These are phyloP conservation scores for Earliella scabrosa DNA, from an alignment of 1,284 basidiomycete genomes.

Conservation along the genomic window DNA sequence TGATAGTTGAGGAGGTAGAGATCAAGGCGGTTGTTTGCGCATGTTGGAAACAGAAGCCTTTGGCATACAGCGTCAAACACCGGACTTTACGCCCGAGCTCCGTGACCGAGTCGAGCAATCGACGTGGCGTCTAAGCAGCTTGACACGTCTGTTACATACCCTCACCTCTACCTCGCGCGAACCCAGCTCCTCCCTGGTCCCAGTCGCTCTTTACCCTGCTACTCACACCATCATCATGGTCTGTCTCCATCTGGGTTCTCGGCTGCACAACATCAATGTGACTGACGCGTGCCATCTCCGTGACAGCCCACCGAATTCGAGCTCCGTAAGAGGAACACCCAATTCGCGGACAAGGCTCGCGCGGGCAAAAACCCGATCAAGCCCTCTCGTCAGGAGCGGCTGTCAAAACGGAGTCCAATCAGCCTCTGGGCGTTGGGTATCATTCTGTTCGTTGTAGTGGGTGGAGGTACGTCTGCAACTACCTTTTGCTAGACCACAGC, in stretches of 20 bases:
- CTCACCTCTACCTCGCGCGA: neutral
- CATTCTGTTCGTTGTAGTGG: conserved; percentile 73
- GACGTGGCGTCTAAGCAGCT: conserved; percentile 24
- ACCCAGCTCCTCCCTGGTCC: neutral
- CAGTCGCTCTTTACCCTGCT: conserved; percentile 25
- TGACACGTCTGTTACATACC: conserved; percentile 24
- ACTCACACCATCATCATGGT: conserved; percentile 35
- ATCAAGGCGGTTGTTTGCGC: conserved; percentile 23
- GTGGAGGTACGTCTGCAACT: conserved; percentile 62
- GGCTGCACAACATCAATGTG: neutral
- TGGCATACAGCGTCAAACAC: conserved; percentile 30
- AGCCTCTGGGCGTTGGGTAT: conserved; percentile 71
- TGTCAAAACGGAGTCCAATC: conserved; percentile 72
- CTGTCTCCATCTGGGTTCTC: conserved; percentile 8
- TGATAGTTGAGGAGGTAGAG: conserved; percentile 4
- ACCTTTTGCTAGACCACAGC: neutral
- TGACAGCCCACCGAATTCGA: conserved; percentile 67
- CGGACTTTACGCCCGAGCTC: neutral
- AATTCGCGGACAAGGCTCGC: conserved; percentile 73
- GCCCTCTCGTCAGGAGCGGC: conserved; percentile 68
- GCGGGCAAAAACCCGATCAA: conserved; percentile 77
- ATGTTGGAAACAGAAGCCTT: conserved; percentile 43
- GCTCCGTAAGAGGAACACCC: conserved; percentile 75
- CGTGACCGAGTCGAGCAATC: neutral
- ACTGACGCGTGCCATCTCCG: neutral